Evolutionary conservation across 805 yeast species (phyloP).

Genomic region (Ogataea naganishii): DNA sequence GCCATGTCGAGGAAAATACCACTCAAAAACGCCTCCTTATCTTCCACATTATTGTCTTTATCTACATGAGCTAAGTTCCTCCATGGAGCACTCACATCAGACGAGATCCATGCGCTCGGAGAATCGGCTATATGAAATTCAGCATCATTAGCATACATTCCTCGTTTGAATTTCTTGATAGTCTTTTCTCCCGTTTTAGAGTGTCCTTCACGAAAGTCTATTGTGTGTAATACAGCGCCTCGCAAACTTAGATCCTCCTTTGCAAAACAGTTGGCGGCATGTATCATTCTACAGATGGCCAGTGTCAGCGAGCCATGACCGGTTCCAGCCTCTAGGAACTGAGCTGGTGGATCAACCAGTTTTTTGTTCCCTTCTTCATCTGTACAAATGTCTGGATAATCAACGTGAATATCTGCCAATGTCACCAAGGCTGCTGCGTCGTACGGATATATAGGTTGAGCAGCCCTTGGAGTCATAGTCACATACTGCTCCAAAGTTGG

Average conservation of each 20-base stretch:
- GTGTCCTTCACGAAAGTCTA: slow-evolving; percentile 33
- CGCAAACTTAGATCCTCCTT: slow-evolving; percentile 14
- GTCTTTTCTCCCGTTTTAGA: slow-evolving; percentile 32
- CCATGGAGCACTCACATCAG: slow-evolving; percentile 16
- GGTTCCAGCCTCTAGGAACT: slow-evolving; percentile 44
- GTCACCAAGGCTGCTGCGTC: slow-evolving; percentile 40
- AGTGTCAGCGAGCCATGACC: slow-evolving; percentile 45
- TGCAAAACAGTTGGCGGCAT: slow-evolving; percentile 33
- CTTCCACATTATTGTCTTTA: slow-evolving; percentile 12
- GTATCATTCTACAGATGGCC: slow-evolving; percentile 32
- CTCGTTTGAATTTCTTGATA: slow-evolving; percentile 29
- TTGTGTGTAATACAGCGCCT: slow-evolving; percentile 38
- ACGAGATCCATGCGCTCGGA: slow-evolving; percentile 31
- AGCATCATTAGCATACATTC: slow-evolving; percentile 35
- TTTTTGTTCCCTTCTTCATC: slow-evolving; percentile 4
- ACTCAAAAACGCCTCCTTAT: slow-evolving; percentile 23
- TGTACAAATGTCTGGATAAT: slow-evolving; percentile 22
- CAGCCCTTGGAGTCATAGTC: slow-evolving; percentile 29
- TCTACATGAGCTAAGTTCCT: slow-evolving; percentile 9
- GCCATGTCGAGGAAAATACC: slow-evolving; percentile 44
- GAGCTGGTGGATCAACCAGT: slow-evolving; percentile 21
- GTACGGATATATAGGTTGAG: slow-evolving; percentile 42
- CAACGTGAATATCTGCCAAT: slow-evolving; percentile 37
- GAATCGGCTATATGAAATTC: slow-evolving; percentile 34
- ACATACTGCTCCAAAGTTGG: slow-evolving; percentile 43